These are phyloP conservation scores for Lipomyces orientalis DNA, from an alignment of 805 yeast species.

Conservation along the genomic window DNA sequence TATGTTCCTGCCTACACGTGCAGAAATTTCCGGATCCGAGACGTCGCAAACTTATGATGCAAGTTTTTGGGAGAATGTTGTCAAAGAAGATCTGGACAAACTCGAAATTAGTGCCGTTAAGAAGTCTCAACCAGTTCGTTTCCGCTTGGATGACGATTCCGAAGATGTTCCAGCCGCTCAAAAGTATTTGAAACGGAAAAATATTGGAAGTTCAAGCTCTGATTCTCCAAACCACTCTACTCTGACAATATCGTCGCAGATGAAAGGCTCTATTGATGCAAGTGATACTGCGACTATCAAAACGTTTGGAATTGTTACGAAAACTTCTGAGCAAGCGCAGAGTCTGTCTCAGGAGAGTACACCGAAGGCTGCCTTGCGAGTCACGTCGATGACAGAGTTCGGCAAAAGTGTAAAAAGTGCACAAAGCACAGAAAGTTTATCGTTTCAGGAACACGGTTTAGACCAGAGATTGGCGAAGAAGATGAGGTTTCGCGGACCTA, in stretches of 20 bases:
- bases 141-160: slow-evolving; percentile 70
- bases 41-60: slow-evolving; percentile 11
- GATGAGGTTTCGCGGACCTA: background rate
- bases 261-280: background rate
- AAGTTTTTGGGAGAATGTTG: slow-evolving; percentile 27
- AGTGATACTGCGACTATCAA: slow-evolving; percentile 4
- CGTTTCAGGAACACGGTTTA: background rate
- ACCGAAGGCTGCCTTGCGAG: background rate
- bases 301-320: slow-evolving; percentile 14
- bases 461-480: background rate
- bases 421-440: background rate
- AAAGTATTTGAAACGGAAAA: slow-evolving; percentile 64
- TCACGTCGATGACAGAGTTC: slow-evolving; percentile 9
- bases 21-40: background rate
- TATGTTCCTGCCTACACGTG: slow-evolving; percentile 11
- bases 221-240: slow-evolving; percentile 11
- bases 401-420: slow-evolving; percentile 7
- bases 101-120: slow-evolving; percentile 27
- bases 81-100: slow-evolving; percentile 15
- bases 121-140: slow-evolving; percentile 43
- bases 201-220: slow-evolving; percentile 15
- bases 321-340: background rate
- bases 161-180: slow-evolving; percentile 96
- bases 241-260: background rate
- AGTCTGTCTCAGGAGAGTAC: background rate